A percentile compares a stretch with the other conserved stretches of the same genome.
phyloP scores from a whole-genome alignment of 2,329 filamentous ascomycete genomes.

The Cladorrhinum sp. region DNA sequence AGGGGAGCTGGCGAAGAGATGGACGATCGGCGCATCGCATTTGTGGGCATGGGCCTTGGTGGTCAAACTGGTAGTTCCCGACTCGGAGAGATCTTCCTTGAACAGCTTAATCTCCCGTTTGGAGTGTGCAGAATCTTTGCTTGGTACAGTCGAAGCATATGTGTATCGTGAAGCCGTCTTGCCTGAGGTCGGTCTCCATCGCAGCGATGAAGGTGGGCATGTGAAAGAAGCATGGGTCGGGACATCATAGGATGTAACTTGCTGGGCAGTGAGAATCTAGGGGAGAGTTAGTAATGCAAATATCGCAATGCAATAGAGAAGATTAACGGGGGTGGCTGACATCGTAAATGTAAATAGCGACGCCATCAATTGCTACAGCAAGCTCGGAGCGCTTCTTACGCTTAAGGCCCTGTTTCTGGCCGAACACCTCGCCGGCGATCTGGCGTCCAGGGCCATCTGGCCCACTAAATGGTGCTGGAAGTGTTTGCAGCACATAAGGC shows the following conservation, averaged over 20 bases:
- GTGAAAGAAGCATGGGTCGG: constrained; percentile 63
- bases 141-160: constrained; percentile 48
- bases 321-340: constrained; percentile 36
- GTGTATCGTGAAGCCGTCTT: constrained; percentile 56
- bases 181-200: constrained; percentile 47
- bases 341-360: constrained; percentile 65
- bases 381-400: constrained; percentile 63
- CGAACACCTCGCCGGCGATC: constrained; percentile 60
- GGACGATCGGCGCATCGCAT: constrained; percentile 40
- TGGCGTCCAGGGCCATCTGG: constrained; percentile 48
- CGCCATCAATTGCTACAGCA: constrained; percentile 60
- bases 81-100: constrained; percentile 51
- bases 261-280: constrained; percentile 57
- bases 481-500: constrained; percentile 60
- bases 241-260: constrained; percentile 65
- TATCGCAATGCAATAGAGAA: constrained; percentile 6
- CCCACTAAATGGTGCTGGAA: constrained; percentile 56
- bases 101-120: constrained; percentile 56
- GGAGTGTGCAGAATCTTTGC: constrained; percentile 39
- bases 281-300: constrained; percentile 20
- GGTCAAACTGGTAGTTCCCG: constrained; percentile 51
- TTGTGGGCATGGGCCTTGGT: constrained; percentile 44
- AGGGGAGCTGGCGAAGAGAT: constrained; percentile 39
- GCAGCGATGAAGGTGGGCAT: constrained; percentile 58
- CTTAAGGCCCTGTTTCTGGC: constrained; percentile 54